These are phyloP conservation scores for Cryptococcus sp. DNA, from an alignment of 1,284 basidiomycete species.

Conservation along the genomic window DNA sequence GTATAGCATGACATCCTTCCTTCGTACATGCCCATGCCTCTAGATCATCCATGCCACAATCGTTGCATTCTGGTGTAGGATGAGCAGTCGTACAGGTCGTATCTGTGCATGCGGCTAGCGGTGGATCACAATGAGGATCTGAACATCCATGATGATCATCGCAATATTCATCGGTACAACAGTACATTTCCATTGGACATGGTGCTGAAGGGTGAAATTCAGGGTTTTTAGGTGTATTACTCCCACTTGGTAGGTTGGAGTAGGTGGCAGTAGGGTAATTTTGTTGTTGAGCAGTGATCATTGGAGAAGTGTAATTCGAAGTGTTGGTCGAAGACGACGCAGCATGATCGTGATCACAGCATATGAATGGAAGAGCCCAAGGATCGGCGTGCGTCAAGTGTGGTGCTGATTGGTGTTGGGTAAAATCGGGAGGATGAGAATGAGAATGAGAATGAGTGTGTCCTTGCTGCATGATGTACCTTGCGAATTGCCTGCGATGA, in stretches of 20 bases:
- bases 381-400: constrained; percentile 17
- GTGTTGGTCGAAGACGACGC: constrained; percentile 18
- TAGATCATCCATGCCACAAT: constrained; percentile 15
- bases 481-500: too few species aligned
- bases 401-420: background rate
- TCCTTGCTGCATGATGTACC: background rate
- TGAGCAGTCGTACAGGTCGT: background rate
- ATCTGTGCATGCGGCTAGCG: background rate
- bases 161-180: constrained; percentile 19
- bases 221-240: background rate
- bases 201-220: background rate
- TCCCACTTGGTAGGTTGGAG: background rate
- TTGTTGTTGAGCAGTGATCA: background rate
- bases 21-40: constrained; percentile 28
- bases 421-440: background rate
- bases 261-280: background rate
- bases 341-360: constrained; percentile 38
- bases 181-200: constrained; percentile 21
- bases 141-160: constrained; percentile 6
- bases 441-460: background rate
- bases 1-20: constrained; percentile 35
- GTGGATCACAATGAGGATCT: constrained; percentile 5
- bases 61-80: background rate
- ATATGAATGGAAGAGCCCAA: constrained; percentile 35
- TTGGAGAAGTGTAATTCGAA: background rate